phyloP scores from a whole-genome alignment of 164 flowering plant genomes.

The Kalanchoe fedtschenkoi region DNA sequence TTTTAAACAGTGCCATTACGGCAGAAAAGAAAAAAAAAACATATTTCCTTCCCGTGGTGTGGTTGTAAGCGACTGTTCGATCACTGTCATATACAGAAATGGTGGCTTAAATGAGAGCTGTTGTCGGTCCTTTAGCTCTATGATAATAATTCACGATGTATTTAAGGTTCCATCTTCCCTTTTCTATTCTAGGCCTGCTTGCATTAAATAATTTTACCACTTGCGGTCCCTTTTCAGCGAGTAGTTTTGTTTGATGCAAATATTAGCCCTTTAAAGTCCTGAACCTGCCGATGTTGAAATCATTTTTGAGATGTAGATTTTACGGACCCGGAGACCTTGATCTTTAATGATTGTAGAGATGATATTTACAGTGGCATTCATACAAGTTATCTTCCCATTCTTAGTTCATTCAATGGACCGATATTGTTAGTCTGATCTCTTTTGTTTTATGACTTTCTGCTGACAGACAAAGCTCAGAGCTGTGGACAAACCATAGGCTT shows the following conservation, averaged over 20 bases:
- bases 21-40: too few species aligned
- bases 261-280: neutral
- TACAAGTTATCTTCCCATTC: neutral
- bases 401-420: too few species aligned
- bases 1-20: too few species aligned
- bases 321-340: neutral
- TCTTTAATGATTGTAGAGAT: neutral
- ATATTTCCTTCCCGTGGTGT: too few species aligned
- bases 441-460: neutral
- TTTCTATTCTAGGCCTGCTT: neutral
- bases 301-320: conserved; percentile 1
- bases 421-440: neutral
- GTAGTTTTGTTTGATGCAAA: neutral
- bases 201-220: too few species aligned
- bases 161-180: conserved; percentile 1
- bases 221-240: neutral
- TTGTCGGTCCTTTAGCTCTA: too few species aligned
- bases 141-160: too few species aligned
- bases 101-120: too few species aligned
- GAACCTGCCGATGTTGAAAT: neutral
- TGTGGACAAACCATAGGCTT: too few species aligned
- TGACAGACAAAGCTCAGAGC: too few species aligned
- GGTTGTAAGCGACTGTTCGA: too few species aligned
- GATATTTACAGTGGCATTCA: neutral
- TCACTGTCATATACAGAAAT: too few species aligned